Base-by-base conservation (phyloP, 768 basidiomycete species). In the Sutorius australiensis region DNA sequence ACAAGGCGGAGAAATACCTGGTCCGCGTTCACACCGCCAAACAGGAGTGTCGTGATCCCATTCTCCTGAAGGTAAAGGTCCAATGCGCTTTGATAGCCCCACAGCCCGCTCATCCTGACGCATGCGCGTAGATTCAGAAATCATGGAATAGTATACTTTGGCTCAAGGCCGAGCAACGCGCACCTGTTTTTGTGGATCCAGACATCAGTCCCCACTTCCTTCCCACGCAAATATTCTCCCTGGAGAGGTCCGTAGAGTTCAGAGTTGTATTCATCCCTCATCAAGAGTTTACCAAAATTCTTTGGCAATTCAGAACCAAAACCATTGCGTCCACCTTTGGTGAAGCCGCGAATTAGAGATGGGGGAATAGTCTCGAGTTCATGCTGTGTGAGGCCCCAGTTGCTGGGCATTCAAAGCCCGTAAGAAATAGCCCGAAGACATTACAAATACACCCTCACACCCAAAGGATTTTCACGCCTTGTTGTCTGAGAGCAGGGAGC, bases 161-260 rank as follows among this genome's bases (percentile, higher is more conserved):
- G 24, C 12, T n/a, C 38, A 16, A 5, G 4, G 32, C 21, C 21
- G 31, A 50, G 12, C 24, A 19, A 13, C 24, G 9, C 44, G 9
- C 19, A 81, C 83, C 84, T 71, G 66, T 86, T 87, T 67, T 86
- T 87, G 65, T 86, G 80, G 46, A 87, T 81, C 84, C 84, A 86
- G 55, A 84, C 75, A 65, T 87, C 84, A 10, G 81, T 83, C 1
- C 83, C 83, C 6, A 65, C 69, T 12, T 76, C 68, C 54, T 74
- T 68, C 16, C 84, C 84, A 46, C 77, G 72, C 48, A 78, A 42
- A 59, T 77, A 86, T 55, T 79, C 75, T 0, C 67, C 70, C 55
- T 86, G 83, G 32, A 87, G 71, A 9, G 83, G 83, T 1, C 80
- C 83, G 67, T 87, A 86, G 45, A 86, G 69, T 36, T 80, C 79